Percentiles rank a stretch among this genome's conserved stretches.
Conservation (phyloP, 306 rosid species). For the Ceratonia siliqua region DNA sequence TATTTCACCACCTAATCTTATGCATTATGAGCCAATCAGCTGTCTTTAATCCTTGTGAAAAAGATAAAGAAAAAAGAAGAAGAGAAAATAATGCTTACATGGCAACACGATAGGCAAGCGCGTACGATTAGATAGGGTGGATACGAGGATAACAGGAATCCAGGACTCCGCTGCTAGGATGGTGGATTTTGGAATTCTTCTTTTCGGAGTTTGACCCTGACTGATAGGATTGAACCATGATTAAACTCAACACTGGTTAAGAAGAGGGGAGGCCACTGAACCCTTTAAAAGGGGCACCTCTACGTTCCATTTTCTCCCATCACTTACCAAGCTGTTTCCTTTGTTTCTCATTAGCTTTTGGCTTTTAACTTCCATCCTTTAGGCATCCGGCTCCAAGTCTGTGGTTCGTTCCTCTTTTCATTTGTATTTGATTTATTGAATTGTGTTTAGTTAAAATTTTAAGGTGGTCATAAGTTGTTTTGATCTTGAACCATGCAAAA, state of each 20-base stretch:
- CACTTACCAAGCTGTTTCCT: slow-evolving; percentile 12
- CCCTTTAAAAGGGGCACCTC: slow-evolving; percentile 48
- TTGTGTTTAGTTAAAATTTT: too few species aligned
- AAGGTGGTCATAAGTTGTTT: too few species aligned
- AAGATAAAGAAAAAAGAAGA: too few species aligned
- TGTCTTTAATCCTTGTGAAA: too few species aligned
- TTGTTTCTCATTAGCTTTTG: slow-evolving; percentile 25
- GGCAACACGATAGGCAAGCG: too few species aligned
- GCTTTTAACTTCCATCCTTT: slow-evolving; percentile 10
- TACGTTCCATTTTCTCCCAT: not conserved
- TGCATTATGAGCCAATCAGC: too few species aligned
- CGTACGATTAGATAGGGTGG: too few species aligned
- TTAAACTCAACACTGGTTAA: slow-evolving; percentile 39
- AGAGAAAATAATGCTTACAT: too few species aligned
- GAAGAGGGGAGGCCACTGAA: not conserved
- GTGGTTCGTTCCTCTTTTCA: slow-evolving; percentile 43
- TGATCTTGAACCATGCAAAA: slow-evolving; percentile 1
- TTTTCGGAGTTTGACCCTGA: slow-evolving; percentile 27
- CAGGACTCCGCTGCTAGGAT: not conserved
- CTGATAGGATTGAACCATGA: slow-evolving; percentile 54
- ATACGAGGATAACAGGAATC: too few species aligned
- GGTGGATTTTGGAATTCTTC: slow-evolving; percentile 20
- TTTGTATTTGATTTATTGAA: too few species aligned
- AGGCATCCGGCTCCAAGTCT: slow-evolving; percentile 9
- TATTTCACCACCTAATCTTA: too few species aligned